phyloP scores from a whole-genome alignment of 345 rosid genomes.

The Ceriops zippeliana region DNA sequence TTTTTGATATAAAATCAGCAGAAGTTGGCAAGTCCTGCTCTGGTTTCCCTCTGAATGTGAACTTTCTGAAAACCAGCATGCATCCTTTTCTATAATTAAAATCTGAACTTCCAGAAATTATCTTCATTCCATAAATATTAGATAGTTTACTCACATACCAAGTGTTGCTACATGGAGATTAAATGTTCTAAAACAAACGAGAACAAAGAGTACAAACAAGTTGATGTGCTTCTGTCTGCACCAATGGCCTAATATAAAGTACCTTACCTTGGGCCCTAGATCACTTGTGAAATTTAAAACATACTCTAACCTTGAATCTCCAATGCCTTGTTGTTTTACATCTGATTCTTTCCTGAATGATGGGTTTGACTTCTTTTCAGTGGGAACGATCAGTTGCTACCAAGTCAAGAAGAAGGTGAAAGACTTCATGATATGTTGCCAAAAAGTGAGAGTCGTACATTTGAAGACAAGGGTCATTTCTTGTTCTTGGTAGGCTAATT shows the following conservation, averaged over 20 bases:
- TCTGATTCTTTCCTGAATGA: conserved; percentile 9
- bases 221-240: too few species aligned
- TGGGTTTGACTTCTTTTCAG: conserved; percentile 26
- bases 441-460: conserved; percentile 54
- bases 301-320: neutral
- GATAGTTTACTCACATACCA: neutral
- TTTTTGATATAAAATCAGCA: neutral
- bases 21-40: too few species aligned
- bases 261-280: too few species aligned
- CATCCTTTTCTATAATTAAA: neutral
- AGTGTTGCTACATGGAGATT: neutral
- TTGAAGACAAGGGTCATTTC: conserved; percentile 59
- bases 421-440: conserved; percentile 44
- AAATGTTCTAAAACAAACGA: too few species aligned
- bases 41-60: neutral
- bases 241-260: too few species aligned
- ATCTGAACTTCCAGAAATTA: conserved; percentile 2
- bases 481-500: conserved; percentile 62
- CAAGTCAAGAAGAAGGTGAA: conserved; percentile 63
- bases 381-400: conserved; percentile 72
- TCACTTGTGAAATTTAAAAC: too few species aligned
- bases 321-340: neutral
- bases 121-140: neutral
- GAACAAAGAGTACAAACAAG: too few species aligned
- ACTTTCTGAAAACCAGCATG: neutral